Evolutionary conservation across 495 filamentous ascomycete species (phyloP), one percentile per base, ranked within the genome.

Genomic region (Beverwykella pulmonaria): DNA sequence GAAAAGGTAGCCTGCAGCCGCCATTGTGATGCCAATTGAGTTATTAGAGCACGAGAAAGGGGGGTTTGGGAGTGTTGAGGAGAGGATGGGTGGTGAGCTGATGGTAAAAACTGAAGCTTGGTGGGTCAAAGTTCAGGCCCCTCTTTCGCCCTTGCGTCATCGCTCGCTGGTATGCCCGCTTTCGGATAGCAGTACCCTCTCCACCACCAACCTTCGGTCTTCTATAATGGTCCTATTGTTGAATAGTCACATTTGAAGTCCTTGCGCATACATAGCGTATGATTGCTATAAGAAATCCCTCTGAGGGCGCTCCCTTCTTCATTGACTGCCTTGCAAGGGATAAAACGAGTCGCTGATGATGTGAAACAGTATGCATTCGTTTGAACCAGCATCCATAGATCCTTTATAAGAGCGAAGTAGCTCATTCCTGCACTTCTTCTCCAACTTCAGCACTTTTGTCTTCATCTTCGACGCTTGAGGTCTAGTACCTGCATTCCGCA

Each of bases 11-110:
- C 57, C 57, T 47, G 39, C 57, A 30, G 58, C 34, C n/a, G 50
- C 52, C 61, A 64, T 64, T 47, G 12, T 34, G 53, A 57, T 20
- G 10, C 29, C 50, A 47, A 49, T 64, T 56, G 61, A 22, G 39
- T 30, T n/a, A 46, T 12, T 36, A 5, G 34, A 19, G 23, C 19
- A 1, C 14, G 41, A 23, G 54, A 19, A 36, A 52, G 29, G 10
- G 1, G 44, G 1, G 27, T 26, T 4, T 58, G 3, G 14, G 50
- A 19, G 48, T 20, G 25, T 10, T 50, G 15, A 15, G 8, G 14
- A 30, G 14, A 30, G 8, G 17, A 15, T 10, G 8, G 17, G 39
- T 44, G 39, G 17, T 14, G 39, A n/a, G 30, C 17, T 12, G 39
- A n/a, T 2, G 39, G 2, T 2, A 15, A n/a, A 2, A 44, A 14